Evolutionary conservation across 257 asterid genomes (phyloP).

Genomic region (Solanum paucissectum): DNA sequence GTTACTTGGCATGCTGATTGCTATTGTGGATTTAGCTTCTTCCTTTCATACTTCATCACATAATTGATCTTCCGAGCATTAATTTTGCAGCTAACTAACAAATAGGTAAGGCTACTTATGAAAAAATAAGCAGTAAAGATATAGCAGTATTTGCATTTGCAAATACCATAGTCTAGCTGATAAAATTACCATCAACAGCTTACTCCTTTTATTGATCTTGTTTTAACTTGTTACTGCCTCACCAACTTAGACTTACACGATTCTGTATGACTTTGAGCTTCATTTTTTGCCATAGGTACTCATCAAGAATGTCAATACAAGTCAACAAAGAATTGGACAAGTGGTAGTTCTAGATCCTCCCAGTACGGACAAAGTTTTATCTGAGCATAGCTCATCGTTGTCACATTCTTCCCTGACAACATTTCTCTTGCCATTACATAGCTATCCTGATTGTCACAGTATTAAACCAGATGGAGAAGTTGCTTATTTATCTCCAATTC

Average conservation of each 20-base stretch:
- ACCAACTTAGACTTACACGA: background rate
- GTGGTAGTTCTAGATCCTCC: slow-evolving; percentile 79
- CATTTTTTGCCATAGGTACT: slow-evolving; percentile 30
- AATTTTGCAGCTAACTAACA: background rate
- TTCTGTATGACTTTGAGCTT: background rate
- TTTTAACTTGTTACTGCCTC: background rate
- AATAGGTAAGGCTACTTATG: background rate
- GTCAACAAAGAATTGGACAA: slow-evolving; percentile 63
- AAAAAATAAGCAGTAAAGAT: background rate
- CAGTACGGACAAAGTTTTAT: slow-evolving; percentile 9
- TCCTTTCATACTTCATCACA: background rate
- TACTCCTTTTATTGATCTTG: background rate
- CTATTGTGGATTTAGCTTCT: background rate
- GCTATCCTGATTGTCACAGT: slow-evolving; percentile 26
- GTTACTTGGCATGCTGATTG: background rate
- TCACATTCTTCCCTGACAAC: slow-evolving; percentile 23
- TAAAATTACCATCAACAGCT: background rate
- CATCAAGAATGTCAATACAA: slow-evolving; percentile 46
- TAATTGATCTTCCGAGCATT: background rate
- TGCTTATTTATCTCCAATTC: slow-evolving; percentile 76
- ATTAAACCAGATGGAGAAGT: slow-evolving; percentile 40
- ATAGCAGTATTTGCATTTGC: background rate
- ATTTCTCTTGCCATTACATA: slow-evolving; percentile 47
- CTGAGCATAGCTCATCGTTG: slow-evolving; percentile 7
- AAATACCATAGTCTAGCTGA: background rate